Evolutionary conservation across 2,329 filamentous ascomycete genomes (phyloP).

Genomic region (Xylaria sp.): DNA sequence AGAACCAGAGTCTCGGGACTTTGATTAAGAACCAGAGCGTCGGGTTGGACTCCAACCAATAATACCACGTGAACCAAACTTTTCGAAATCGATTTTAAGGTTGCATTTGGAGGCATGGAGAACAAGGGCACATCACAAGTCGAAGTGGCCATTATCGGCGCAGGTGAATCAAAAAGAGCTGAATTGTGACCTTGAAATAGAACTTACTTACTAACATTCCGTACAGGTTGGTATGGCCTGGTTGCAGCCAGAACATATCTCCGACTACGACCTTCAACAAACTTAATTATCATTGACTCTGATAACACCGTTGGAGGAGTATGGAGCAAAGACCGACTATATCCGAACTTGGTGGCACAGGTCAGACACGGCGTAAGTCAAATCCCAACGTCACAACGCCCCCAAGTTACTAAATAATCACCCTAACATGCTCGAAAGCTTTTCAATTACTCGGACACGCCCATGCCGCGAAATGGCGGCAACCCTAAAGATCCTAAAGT

Average conservation of each 20-base stretch:
- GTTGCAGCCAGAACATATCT: constrained; percentile 42
- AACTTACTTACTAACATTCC: constrained; percentile 6
- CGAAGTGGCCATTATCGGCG: constrained; percentile 43
- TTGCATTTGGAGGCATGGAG: constrained; percentile 23
- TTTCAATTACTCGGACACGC: constrained; percentile 44
- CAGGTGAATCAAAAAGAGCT: constrained; percentile 35
- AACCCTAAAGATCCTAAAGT: constrained; percentile 39
- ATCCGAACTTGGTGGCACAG: constrained; percentile 44
- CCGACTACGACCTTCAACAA: constrained; percentile 40
- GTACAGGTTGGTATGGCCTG: constrained; percentile 43
- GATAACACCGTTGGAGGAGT: constrained; percentile 43
- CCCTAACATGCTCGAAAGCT: constrained; percentile 36
- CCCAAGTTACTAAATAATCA: neutral
- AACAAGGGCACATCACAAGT: constrained; percentile 25
- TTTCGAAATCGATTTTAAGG: neutral
- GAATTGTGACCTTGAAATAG: neutral
- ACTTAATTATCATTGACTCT: constrained; percentile 42
- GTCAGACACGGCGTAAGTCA: constrained; percentile 41
- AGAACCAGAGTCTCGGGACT: constrained; percentile 24
- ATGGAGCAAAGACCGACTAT: constrained; percentile 44
- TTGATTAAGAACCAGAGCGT: constrained; percentile 23
- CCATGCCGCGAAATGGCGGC: constrained; percentile 41
- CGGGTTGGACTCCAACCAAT: constrained; percentile 17
- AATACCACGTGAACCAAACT: neutral
- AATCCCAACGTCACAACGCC: neutral